phyloP scores from a whole-genome alignment of 2,329 filamentous ascomycete species.

The Parastagonospora nodorum region DNA sequence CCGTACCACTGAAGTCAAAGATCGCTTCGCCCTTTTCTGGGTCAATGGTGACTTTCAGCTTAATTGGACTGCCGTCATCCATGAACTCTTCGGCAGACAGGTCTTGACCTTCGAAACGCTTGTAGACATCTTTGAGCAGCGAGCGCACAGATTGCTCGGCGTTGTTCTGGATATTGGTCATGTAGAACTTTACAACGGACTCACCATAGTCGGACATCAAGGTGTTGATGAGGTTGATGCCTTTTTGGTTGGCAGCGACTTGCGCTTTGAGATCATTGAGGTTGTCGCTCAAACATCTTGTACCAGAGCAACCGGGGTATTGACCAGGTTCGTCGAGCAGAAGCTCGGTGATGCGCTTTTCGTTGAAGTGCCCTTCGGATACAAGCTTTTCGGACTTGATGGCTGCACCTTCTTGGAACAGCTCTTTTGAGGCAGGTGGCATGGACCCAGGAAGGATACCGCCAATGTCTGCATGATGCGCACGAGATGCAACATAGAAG shows the following conservation, averaged over 20 bases:
- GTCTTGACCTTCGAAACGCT: slow-evolving; percentile 70
- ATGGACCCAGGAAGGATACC: slow-evolving; percentile 82
- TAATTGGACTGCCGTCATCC: slow-evolving; percentile 83
- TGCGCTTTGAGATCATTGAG: slow-evolving; percentile 86
- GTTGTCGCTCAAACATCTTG: slow-evolving; percentile 79
- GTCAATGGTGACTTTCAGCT: slow-evolving; percentile 76
- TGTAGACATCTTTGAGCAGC: slow-evolving; percentile 73
- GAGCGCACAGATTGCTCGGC: slow-evolving; percentile 76
- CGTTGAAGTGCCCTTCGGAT: slow-evolving; percentile 76
- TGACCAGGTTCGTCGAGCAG: slow-evolving; percentile 75
- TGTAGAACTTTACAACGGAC: slow-evolving; percentile 79
- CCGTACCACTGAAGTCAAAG: slow-evolving; percentile 80
- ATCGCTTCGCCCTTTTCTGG: slow-evolving; percentile 73
- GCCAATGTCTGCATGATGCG: slow-evolving; percentile 84
- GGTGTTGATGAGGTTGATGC: slow-evolving; percentile 75
- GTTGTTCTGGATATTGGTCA: slow-evolving; percentile 81
- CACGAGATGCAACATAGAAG: slow-evolving; percentile 80
- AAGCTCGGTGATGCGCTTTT: slow-evolving; percentile 73
- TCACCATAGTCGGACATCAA: slow-evolving; percentile 80
- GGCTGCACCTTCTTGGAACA: slow-evolving; percentile 61
- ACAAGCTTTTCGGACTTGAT: slow-evolving; percentile 70
- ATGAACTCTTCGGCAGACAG: slow-evolving; percentile 79
- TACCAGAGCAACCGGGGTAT: slow-evolving; percentile 77
- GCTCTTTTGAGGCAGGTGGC: slow-evolving; percentile 72
- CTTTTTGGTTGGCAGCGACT: slow-evolving; percentile 84